Conservation (phyloP, 768 basidiomycete genomes). For the Pholiota conissans region DNA sequence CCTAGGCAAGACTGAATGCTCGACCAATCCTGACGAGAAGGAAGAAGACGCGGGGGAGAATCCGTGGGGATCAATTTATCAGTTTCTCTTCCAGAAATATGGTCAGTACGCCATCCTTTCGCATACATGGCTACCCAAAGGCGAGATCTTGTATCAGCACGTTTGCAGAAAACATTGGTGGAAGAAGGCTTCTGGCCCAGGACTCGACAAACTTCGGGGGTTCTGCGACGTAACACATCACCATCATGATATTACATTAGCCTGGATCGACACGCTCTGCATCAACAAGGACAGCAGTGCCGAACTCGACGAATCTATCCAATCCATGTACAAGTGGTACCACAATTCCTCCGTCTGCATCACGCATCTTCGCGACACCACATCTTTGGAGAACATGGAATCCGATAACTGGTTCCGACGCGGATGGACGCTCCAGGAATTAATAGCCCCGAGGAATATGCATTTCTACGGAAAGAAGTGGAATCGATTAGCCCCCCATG, state of each 20-base stretch:
- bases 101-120: background rate
- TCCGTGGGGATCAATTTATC: background rate
- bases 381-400: background rate
- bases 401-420: background rate
- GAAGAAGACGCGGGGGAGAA: background rate
- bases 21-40: background rate
- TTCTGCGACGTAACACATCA: background rate
- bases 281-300: conserved; percentile 6
- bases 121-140: background rate
- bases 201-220: background rate
- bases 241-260: background rate
- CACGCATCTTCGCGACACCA: background rate
- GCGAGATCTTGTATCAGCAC: background rate
- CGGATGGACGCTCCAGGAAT: conserved; percentile 1
- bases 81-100: background rate
- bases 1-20: background rate
- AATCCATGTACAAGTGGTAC: conserved; percentile 5
- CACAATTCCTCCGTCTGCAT: background rate
- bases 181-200: background rate
- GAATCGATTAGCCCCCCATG: background rate
- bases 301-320: conserved; percentile 6
- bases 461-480: background rate
- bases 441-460: background rate
- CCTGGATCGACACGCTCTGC: conserved; percentile 6
- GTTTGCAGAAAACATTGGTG: background rate